Base-by-base conservation (phyloP, 2,329 filamentous ascomycete genomes). In the Tolypocladium guangdongense region DNA sequence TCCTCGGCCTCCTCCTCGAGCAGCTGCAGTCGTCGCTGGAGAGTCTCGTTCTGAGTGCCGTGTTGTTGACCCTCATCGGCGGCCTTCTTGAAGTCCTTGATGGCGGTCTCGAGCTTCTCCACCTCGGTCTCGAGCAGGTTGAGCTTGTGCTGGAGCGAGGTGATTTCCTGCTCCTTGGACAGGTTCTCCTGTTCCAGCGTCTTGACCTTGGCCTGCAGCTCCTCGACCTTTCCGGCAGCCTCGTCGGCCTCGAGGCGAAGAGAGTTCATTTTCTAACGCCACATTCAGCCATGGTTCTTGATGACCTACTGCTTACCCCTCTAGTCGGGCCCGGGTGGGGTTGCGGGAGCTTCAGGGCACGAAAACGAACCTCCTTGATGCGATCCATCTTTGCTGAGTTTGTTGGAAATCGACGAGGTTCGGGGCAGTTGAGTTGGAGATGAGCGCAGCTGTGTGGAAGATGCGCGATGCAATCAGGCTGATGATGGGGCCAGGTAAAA, bases 1-100 rank as follows among this genome's bases (percentile, higher is more conserved):
- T 92, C 84, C 77, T 99, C 93, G 63, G 90, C 90, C 78, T 99
- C 93, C 76, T 97, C 92, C 78, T 99, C 93, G 63, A 99, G 85
- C 62, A 99, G 80, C 78, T 96, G 90, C 69, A 97, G 80, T 77
- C 90, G 89, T 75, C 93, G 83, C 78, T 90, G 87, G 62, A 99
- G 81, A 64, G 86, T 82, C 78, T 99, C 93, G 74, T 92, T 93
- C 75, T 95, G 88, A 68, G 86, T 88, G 69, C 89, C 87, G 70
- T 73, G 90, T 83, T 77, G 88, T 80, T 72, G 83, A 77, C 88
- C 87, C 74, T 92, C 87, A 69, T 88, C 87, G 68, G 88, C 89
- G 60, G 85, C 78, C 68, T 86, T 86, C 83, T 99, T 99, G 72
- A 86, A 82, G 63, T 95, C 88, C 76, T 90, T 89, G 72, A 96